phyloP scores from a whole-genome alignment of 352 stramenopile species.

The Pythium volutum region DNA sequence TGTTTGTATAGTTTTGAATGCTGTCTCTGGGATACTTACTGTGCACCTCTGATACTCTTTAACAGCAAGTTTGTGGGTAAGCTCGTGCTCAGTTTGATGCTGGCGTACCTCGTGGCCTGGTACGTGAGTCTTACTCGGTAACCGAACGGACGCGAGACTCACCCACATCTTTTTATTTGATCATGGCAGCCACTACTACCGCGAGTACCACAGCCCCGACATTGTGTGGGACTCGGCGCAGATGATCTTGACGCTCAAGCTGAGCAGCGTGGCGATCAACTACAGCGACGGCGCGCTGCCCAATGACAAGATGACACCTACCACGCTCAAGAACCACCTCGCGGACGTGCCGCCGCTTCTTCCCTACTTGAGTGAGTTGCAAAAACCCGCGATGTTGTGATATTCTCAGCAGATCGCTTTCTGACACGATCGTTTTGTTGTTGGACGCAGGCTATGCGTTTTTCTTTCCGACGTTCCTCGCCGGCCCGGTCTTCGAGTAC shows the following conservation, averaged over 20 bases:
- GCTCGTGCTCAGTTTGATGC: slow-evolving; percentile 52
- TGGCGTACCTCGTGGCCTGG: slow-evolving; percentile 69
- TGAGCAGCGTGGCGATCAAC: slow-evolving; percentile 77
- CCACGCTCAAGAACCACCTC: slow-evolving; percentile 76
- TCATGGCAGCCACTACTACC: slow-evolving; percentile 64
- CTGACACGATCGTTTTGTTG: background rate
- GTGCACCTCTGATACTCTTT: background rate
- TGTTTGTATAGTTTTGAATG: background rate
- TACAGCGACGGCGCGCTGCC: slow-evolving; percentile 72
- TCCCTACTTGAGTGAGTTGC: slow-evolving; percentile 62
- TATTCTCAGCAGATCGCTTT: background rate
- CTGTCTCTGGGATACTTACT: background rate
- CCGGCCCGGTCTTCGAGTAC: slow-evolving; percentile 81
- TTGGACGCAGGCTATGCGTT: slow-evolving; percentile 69
- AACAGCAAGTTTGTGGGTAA: slow-evolving; percentile 63
- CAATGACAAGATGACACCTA: slow-evolving; percentile 71
- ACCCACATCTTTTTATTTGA: background rate
- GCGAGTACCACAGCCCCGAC: slow-evolving; percentile 74
- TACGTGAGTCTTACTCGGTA: slow-evolving; percentile 12
- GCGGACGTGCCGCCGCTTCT: slow-evolving; percentile 55
- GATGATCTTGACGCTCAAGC: slow-evolving; percentile 86
- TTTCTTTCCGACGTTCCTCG: slow-evolving; percentile 87
- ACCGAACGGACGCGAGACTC: background rate
- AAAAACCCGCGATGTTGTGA: background rate
- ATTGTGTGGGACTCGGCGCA: slow-evolving; percentile 85